Percentiles rank a stretch among this genome's conserved stretches.
phyloP scores from a whole-genome alignment of 148 eudicot genomes.

The Euryodendron excelsum region DNA sequence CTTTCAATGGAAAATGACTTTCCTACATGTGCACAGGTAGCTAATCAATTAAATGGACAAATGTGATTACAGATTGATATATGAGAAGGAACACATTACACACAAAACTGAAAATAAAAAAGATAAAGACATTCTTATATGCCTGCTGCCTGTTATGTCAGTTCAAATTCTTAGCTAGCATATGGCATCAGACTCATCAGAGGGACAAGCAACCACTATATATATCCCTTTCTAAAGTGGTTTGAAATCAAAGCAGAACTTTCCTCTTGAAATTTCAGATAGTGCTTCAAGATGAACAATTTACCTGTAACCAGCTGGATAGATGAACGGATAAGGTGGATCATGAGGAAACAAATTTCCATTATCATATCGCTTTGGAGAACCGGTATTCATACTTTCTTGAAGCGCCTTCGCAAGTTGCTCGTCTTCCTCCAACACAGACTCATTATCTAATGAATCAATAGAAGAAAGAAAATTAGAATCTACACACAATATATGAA shows the following conservation, averaged over 20 bases:
- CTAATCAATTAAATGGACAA: not conserved
- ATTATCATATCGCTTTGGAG: conserved; percentile 64
- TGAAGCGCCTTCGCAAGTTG: conserved; percentile 82
- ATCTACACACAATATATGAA: not conserved
- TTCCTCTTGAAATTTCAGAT: not conserved
- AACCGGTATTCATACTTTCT: conserved; percentile 65
- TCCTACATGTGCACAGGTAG: not conserved
- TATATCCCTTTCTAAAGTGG: not conserved
- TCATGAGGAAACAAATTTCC: conserved; percentile 51
- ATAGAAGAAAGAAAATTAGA: not conserved
- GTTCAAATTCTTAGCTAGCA: not conserved
- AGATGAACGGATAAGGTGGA: conserved; percentile 53
- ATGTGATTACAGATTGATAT: not conserved
- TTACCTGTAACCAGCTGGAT: conserved; percentile 67
- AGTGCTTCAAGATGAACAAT: not conserved
- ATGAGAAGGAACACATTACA: not conserved
- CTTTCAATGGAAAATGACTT: not conserved
- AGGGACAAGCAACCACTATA: not conserved
- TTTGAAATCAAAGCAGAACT: not conserved
- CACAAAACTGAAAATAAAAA: no score
- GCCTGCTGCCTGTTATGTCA: not conserved
- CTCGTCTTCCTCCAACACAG: conserved; percentile 76
- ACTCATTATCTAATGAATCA: conserved; percentile 37
- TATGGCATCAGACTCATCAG: not conserved
- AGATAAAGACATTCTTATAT: not conserved